A percentile compares a stretch with the other conserved stretches of the same genome.
phyloP scores from a whole-genome alignment of 2,329 filamentous ascomycete genomes.

The Cytospora piceae region DNA sequence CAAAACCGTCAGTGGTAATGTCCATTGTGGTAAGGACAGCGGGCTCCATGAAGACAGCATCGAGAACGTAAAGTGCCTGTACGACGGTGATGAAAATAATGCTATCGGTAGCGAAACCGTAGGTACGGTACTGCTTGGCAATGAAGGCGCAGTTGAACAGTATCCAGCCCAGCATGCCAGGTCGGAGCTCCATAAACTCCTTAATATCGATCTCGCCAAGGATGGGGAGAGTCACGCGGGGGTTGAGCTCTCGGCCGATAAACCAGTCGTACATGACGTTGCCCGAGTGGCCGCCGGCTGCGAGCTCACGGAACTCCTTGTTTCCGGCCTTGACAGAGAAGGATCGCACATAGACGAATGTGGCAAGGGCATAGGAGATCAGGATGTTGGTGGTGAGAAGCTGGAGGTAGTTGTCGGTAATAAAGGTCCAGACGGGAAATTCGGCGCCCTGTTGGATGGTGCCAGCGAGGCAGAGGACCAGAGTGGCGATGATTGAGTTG shows the following conservation, averaged over 20 bases:
- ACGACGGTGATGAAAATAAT: slow-evolving; percentile 78
- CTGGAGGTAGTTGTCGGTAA: slow-evolving; percentile 87
- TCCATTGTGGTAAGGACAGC: slow-evolving; percentile 94
- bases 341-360: slow-evolving; percentile 79
- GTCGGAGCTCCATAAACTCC: slow-evolving; percentile 86
- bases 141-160: slow-evolving; percentile 83
- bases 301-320: slow-evolving; percentile 73
- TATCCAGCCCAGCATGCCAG: slow-evolving; percentile 87
- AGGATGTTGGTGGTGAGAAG: slow-evolving; percentile 82
- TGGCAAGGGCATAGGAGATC: slow-evolving; percentile 72
- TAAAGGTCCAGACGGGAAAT: slow-evolving; percentile 89
- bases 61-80: slow-evolving; percentile 82
- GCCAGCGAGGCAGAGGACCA: slow-evolving; percentile 72
- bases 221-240: slow-evolving; percentile 76
- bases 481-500: slow-evolving; percentile 71
- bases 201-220: slow-evolving; percentile 91
- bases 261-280: slow-evolving; percentile 95
- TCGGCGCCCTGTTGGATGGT: slow-evolving; percentile 77
- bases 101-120: slow-evolving; percentile 82
- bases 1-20: slow-evolving; percentile 89
- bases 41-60: slow-evolving; percentile 84
- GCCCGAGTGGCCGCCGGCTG: slow-evolving; percentile 78
- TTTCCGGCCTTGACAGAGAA: slow-evolving; percentile 82
- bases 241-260: slow-evolving; percentile 94
- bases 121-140: slow-evolving; percentile 84